Percentiles rank a stretch among this genome's conserved stretches.
Conservation (phyloP, 208 protist genomes). For the Crithidia sp. region DNA sequence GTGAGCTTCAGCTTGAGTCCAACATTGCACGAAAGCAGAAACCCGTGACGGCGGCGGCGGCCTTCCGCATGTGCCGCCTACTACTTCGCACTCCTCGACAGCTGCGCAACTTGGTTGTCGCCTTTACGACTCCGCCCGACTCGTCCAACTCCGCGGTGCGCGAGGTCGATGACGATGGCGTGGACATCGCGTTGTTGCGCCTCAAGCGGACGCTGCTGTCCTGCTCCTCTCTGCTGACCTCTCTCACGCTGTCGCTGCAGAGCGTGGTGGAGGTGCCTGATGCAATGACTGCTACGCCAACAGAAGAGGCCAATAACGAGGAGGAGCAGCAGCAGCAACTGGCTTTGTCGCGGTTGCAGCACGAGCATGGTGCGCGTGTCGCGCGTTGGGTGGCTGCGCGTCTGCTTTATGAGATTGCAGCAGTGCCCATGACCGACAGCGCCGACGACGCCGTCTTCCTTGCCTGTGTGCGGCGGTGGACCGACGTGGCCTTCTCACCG, state of each 20-base stretch:
- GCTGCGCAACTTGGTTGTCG: slow-evolving; percentile 1
- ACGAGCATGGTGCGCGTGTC: slow-evolving; percentile 8
- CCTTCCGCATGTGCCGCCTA: neutral
- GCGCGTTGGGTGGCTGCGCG: slow-evolving; percentile 57
- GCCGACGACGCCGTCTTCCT: slow-evolving; percentile 46
- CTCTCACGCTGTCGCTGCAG: slow-evolving; percentile 30
- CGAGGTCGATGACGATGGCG: neutral
- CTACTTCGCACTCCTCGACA: neutral
- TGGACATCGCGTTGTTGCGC: neutral
- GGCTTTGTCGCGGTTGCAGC: neutral
- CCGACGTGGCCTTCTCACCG: slow-evolving; percentile 39
- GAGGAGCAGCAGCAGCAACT: neutral
- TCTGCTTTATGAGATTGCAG: slow-evolving; percentile 43
- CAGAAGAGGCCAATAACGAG: neutral
- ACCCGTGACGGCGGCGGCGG: neutral
- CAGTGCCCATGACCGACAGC: slow-evolving; percentile 35
- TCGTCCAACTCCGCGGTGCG: neutral
- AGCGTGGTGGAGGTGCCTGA: neutral
- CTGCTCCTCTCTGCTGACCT: slow-evolving; percentile 22
- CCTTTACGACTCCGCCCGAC: neutral
- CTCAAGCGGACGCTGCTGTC: slow-evolving; percentile 21
- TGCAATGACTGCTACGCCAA: neutral
- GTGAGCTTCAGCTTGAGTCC: no score
- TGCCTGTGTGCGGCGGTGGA: slow-evolving; percentile 66
- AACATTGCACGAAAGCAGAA: no score